Evolutionary conservation across 1,284 basidiomycete genomes (phyloP).

Genomic region (Malassezia caprae): DNA sequence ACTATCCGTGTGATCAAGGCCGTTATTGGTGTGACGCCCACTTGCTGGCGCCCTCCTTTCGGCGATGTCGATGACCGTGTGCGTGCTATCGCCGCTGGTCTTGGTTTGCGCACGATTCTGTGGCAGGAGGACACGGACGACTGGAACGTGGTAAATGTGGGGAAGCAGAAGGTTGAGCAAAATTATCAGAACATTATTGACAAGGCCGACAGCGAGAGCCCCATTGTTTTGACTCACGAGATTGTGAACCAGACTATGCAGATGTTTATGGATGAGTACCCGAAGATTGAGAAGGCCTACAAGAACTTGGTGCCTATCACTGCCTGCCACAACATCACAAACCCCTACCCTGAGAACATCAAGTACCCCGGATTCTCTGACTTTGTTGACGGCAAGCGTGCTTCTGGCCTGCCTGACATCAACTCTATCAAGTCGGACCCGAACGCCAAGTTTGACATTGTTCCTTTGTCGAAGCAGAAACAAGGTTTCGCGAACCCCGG

Average conservation of each 20-base stretch:
- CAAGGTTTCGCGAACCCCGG: conserved; percentile 3
- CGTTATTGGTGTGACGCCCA: conserved; percentile 51
- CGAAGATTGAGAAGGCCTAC: conserved; percentile 32
- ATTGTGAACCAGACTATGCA: conserved; percentile 41
- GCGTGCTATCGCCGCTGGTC: conserved; percentile 50
- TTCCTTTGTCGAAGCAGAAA: neutral
- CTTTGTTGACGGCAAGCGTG: conserved; percentile 30
- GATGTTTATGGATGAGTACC: conserved; percentile 33
- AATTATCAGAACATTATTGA: conserved; percentile 52
- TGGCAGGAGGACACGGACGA: conserved; percentile 51
- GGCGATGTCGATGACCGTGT: conserved; percentile 53
- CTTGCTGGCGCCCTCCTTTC: conserved; percentile 49
- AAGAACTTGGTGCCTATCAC: conserved; percentile 44
- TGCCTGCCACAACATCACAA: conserved; percentile 41
- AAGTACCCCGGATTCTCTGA: conserved; percentile 44
- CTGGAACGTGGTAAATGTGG: conserved; percentile 48
- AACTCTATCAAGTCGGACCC: conserved; percentile 18
- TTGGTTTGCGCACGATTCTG: conserved; percentile 51
- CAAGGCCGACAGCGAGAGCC: conserved; percentile 45
- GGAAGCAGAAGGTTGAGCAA: conserved; percentile 16
- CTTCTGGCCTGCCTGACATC: conserved; percentile 26
- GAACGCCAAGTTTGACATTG: neutral
- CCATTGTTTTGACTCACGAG: conserved; percentile 40
- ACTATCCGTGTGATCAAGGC: conserved; percentile 51
- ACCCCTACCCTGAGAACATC: conserved; percentile 51